Evolutionary conservation across 495 filamentous ascomycete species (phyloP), one percentile per base, ranked within the genome.

Genomic region (Evernia prunastri): DNA sequence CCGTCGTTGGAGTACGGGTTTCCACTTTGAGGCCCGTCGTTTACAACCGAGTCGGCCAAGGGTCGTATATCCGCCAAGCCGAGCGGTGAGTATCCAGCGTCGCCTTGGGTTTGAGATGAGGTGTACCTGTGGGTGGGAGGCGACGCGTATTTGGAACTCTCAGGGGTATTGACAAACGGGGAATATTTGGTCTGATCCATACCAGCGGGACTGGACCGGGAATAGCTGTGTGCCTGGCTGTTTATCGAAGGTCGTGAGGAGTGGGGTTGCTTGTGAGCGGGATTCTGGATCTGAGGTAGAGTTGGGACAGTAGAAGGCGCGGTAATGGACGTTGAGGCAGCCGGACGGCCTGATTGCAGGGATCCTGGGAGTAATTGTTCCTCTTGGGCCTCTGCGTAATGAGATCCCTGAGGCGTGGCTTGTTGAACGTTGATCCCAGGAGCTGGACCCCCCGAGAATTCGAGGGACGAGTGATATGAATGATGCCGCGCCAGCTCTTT

Each of bases 31-130:
- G 80, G 74, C 37, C 83, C 81, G 67, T 94, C 90, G 56, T 92
- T 78, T 65, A 18, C 51, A 23, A 84, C 82, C 53, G 87, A 89
- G 66, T 95, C 89, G 42, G 85, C 87, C 27, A 89, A 79, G 4
- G 90, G 88, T 53, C 92, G 82, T 71, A 97, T 96, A 73, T 97
- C 91, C 49, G 89, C 87, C n/a, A 97, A 81, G 9, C 90, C 92
- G 27, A 97, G 81, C 6, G 92, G 92, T 8, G 91, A 95, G 71
- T 93, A 90, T 45, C 86, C 87, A 47, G 89, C 80, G 33, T 86
- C 86, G 45, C 89, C 88, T 68, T 87, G 86, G 10, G 85, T 82
- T 47, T 89, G 84, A 17, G 74, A 72, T 29, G 86, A 81, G 61
- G 72, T 78, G 74, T 87, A 90, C 70, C 82, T 89, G 63, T 80